Base-by-base conservation (phyloP, 2,329 filamentous ascomycete genomes). In the Penicillium freii region DNA sequence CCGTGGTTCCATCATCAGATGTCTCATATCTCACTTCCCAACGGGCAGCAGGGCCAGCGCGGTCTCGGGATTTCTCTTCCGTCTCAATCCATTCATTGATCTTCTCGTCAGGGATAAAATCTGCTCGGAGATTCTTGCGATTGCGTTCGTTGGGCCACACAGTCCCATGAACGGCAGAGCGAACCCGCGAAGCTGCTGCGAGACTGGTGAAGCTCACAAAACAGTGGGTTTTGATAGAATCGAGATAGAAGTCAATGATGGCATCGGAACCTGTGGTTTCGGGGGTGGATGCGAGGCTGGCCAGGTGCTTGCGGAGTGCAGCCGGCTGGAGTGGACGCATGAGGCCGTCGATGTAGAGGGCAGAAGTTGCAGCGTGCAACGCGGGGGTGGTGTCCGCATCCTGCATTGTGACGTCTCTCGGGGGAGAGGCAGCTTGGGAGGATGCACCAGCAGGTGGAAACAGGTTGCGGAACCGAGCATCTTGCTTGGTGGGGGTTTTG, bases 111-210 rank as follows among this genome's bases (percentile, higher is more conserved):
- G 93, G 93, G 21, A 97, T 82, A 71, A 94, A 97, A 72, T 99
- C 94, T 4, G 91, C 90, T 84, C 88, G 95, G 1, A 97, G 81
- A 0, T 87, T 82, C 72, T 94, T 95, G 33, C 94, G 84, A 64
- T 88, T 90, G 57, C 87, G 86, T 75, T 97, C 93, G 57, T 92
- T 85, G 0, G 93, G 93, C 91, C 92, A 97, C 36, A 92, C 83
- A 23, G 83, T 83, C 57, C 86, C 84, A 74, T 99, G 93, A 2
- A 97, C 79, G 2, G 84, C 83, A 10, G 85, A 82, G 48, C 93
- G 88, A 9, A 90, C 92, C 23, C 91, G 84, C 0, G 87, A 86
- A 4, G 94, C 94, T 4, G 89, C 87, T 3, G 86, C 79, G 10
- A 86, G 78, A 45, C 81, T 87, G 44, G 80, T 78, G 71, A 97